Conservation (phyloP, 495 filamentous ascomycete species). For the Xylona heveae region DNA sequence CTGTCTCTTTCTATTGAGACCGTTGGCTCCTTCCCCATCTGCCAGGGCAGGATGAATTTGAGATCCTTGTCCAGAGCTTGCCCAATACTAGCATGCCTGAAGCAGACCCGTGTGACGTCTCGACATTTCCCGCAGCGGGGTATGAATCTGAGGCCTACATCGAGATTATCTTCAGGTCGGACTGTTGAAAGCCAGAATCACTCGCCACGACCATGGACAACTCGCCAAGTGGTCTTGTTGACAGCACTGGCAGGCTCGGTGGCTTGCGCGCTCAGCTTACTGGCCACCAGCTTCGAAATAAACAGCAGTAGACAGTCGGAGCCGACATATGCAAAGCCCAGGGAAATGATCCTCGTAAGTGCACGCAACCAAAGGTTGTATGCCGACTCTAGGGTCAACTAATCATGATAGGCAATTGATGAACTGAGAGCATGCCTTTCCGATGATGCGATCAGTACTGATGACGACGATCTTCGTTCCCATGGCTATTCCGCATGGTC, state of each 20-base stretch:
- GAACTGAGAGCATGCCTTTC: conserved; percentile 22
- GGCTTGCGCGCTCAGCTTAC: background rate
- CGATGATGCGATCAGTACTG: conserved; percentile 59
- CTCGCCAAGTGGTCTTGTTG: background rate
- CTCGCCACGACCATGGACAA: conserved; percentile 1
- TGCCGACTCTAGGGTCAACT: no score
- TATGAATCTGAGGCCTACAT: no score
- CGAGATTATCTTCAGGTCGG: no score
- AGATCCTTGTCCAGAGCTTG: no score
- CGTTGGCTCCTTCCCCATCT: no score
- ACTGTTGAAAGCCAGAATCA: no score
- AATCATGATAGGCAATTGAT: conserved; percentile 17
- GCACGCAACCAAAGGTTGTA: background rate
- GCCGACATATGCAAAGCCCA: background rate
- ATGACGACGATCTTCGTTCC: conserved; percentile 55
- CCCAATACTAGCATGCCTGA: no score
- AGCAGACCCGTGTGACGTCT: no score
- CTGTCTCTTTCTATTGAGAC: no score
- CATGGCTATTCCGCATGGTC: conserved; percentile 91
- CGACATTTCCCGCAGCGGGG: no score
- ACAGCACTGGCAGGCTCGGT: background rate
- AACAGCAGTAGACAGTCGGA: background rate
- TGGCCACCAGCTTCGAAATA: background rate
- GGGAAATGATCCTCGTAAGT: conserved; percentile 3
- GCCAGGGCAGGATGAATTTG: no score